Percentiles rank a stretch among this genome's conserved stretches.
Conservation (phyloP, 768 basidiomycete genomes). For the Kwoniella shandongensis region DNA sequence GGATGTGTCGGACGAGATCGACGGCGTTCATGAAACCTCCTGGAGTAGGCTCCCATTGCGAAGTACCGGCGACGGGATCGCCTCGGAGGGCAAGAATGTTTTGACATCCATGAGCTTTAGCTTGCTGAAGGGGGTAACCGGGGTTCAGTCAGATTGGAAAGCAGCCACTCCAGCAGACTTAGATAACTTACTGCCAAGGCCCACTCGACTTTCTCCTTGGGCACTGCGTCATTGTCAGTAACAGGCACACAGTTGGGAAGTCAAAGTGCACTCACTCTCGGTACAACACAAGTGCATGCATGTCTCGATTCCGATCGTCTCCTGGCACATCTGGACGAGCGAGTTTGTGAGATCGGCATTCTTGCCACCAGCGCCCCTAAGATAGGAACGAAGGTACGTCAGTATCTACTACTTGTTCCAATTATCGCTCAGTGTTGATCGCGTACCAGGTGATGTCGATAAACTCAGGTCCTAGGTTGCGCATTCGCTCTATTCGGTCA, state of each 20-base stretch:
- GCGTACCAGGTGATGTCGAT: conserved; percentile 91
- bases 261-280: conserved; percentile 61
- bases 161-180: conserved; percentile 13
- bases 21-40: conserved; percentile 87
- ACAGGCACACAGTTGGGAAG: not conserved
- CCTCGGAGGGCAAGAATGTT: conserved; percentile 92
- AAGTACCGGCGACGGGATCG: conserved; percentile 83
- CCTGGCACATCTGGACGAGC: conserved; percentile 91
- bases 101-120: conserved; percentile 81
- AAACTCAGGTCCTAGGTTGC: conserved; percentile 90
- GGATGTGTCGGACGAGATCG: conserved; percentile 88
- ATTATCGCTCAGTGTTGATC: no score
- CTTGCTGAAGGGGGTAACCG: no score
- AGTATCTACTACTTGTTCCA: no score
- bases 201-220: conserved; percentile 88
- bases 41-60: conserved; percentile 88
- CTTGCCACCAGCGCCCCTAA: conserved; percentile 92
- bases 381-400: no score
- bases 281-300: conserved; percentile 99
- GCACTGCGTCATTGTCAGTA: conserved; percentile 58
- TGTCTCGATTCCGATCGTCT: conserved; percentile 88
- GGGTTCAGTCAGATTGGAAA: not conserved
- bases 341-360: conserved; percentile 92
- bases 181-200: conserved; percentile 71
- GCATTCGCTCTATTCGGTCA: conserved; percentile 98